Evolutionary conservation across 306 rosid genomes (phyloP).

Genomic region (Canavalia gladiata): DNA sequence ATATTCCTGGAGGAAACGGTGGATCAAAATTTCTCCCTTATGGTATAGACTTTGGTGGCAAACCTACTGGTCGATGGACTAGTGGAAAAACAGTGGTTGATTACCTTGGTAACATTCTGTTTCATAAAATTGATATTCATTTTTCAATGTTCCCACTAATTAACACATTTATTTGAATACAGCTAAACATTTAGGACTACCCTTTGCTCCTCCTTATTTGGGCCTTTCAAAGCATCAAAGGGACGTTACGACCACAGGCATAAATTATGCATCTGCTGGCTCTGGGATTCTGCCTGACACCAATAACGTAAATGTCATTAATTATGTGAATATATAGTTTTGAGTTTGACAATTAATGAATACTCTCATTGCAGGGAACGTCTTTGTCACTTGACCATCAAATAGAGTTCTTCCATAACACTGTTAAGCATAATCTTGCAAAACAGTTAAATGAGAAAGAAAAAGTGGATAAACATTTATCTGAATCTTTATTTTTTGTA

Average conservation of each 20-base stretch:
- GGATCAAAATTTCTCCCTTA: slow-evolving; percentile 42
- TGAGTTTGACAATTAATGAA: too few relatives aligned
- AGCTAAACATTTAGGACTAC: slow-evolving; percentile 52
- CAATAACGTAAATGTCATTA: slow-evolving; percentile 36
- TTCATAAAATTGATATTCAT: neutral
- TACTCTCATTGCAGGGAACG: neutral
- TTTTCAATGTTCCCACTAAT: neutral
- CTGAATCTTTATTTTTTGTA: slow-evolving; percentile 48
- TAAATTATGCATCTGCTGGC: slow-evolving; percentile 54
- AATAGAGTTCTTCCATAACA: slow-evolving; percentile 22
- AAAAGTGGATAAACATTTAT: slow-evolving; percentile 42
- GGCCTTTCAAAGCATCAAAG: slow-evolving; percentile 46
- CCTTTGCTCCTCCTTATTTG: slow-evolving; percentile 53
- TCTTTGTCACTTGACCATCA: slow-evolving; percentile 44
- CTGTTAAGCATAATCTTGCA: slow-evolving; percentile 40
- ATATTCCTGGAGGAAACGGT: neutral
- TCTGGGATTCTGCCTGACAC: slow-evolving; percentile 53
- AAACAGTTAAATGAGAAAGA: slow-evolving; percentile 10
- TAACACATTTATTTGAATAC: neutral
- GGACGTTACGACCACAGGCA: slow-evolving; percentile 42
- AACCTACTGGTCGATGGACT: slow-evolving; percentile 52
- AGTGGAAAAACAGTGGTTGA: slow-evolving; percentile 58
- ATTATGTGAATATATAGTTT: too few relatives aligned
- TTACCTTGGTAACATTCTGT: slow-evolving; percentile 51
- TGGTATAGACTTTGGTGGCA: slow-evolving; percentile 53